Evolutionary conservation across 2,329 filamentous ascomycete species (phyloP), one percentile per base, ranked within the genome.

Genomic region (Colletotrichum sp.): DNA sequence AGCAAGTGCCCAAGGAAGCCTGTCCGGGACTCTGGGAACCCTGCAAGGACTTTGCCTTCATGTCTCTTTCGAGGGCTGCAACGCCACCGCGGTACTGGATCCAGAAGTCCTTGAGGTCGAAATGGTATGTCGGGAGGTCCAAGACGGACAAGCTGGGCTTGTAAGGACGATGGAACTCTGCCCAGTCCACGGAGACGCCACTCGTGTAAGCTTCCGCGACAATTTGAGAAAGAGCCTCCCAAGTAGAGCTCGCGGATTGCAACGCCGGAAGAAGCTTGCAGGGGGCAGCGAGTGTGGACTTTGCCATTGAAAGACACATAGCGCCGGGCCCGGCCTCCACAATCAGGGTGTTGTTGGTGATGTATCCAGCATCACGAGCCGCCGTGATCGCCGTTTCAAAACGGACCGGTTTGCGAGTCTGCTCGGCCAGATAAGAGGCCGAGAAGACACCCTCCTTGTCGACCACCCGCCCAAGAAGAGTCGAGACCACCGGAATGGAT

Each of bases 291-390:
- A 94, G 87, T 2, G 89, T 91, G 21, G 90, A 88, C 84, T 93
- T 93, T 75, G 68, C 88, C 88, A 95, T 92, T 70, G 89, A 89
- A 59, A 88, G 88, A 83, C 91, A 93, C 24, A 94, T 90, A 1
- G 93, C 92, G 80, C 94, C 92, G 52, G 93, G 92, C n/a, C 93
- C 93, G 79, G 95, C 85, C 80, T 95, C 93, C 68, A 95, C 84
- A 90, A 91, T 94, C 28, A 91, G 87, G 8, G 92, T 93, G 83
- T 92, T 90, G 73, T 91, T 90, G 72, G 92, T 88, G 68, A 93
- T 89, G 13, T 89, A 82, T 76, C 88, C 89, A 30, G 57, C 30
- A 30, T 89, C 85, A 80, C 90, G 88, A 10, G 90, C 92, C 59
- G 86, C 87, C 12, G 89, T 84, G 3, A 95, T 83, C 18, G 91